Conservation (phyloP, 2,329 filamentous ascomycete species). For the Coniochaeta sp. region DNA sequence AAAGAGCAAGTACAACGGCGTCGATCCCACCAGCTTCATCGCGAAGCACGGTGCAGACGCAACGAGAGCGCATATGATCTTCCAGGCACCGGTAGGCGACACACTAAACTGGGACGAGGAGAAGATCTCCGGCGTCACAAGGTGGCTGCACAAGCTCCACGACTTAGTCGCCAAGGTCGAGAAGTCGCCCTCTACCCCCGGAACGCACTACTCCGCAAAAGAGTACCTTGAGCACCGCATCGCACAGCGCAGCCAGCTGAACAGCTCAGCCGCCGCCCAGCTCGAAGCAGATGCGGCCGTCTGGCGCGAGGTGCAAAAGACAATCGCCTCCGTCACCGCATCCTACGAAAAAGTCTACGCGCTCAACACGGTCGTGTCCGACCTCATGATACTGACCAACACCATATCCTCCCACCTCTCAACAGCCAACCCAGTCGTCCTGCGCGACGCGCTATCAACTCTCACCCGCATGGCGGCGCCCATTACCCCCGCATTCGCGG, state of each 20-base stretch:
- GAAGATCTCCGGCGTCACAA: slow-evolving; percentile 73
- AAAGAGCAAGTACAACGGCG: slow-evolving; percentile 89
- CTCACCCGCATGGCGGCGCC: slow-evolving; percentile 71
- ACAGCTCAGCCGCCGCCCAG: slow-evolving; percentile 22
- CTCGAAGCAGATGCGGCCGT: slow-evolving; percentile 44
- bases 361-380: slow-evolving; percentile 77
- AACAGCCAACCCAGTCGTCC: slow-evolving; percentile 33
- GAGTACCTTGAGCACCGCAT: slow-evolving; percentile 28
- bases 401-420: slow-evolving; percentile 40
- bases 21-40: slow-evolving; percentile 71
- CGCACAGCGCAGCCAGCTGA: slow-evolving; percentile 22
- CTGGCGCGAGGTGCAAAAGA: slow-evolving; percentile 61
- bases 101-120: slow-evolving; percentile 82
- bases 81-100: slow-evolving; percentile 78
- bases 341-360: slow-evolving; percentile 67
- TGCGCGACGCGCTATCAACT: slow-evolving; percentile 40
- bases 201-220: slow-evolving; percentile 14
- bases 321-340: slow-evolving; percentile 58
- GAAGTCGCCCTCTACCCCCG: slow-evolving; percentile 5
- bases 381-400: slow-evolving; percentile 78
- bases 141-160: slow-evolving; percentile 68
- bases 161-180: slow-evolving; percentile 40
- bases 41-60: slow-evolving; percentile 73
- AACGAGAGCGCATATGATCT: slow-evolving; percentile 79
- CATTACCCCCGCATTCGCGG: slow-evolving; percentile 71